A percentile compares a stretch with the other conserved stretches of the same genome.
These are phyloP conservation scores for Arctium lappa DNA, from an alignment of 129 eudicot species.

Conservation along the genomic window DNA sequence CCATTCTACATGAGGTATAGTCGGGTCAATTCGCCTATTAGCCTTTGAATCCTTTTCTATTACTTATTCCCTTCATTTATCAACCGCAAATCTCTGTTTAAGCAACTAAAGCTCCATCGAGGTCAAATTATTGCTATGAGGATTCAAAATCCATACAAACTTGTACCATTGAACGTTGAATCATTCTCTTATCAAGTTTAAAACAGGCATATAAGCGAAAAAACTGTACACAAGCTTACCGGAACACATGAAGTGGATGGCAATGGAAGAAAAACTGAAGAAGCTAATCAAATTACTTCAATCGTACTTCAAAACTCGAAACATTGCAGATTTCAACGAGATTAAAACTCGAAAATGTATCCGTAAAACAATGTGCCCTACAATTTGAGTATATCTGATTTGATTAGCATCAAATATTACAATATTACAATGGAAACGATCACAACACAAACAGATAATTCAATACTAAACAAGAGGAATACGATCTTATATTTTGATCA, in stretches of 20 bases:
- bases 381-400: background rate
- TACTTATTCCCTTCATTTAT: background rate
- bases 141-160: background rate
- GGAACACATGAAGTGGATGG: background rate
- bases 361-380: background rate
- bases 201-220: background rate
- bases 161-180: background rate
- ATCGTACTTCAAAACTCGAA: background rate
- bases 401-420: background rate
- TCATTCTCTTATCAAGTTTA: background rate
- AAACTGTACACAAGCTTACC: background rate
- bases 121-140: background rate
- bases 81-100: background rate
- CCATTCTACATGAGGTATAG: background rate
- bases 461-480: background rate
- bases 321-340: background rate
- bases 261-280: background rate
- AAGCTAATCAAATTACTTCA: background rate
- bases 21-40: background rate
- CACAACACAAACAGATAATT: background rate
- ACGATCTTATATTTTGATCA: background rate
- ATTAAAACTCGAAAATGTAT: background rate
- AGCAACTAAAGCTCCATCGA: background rate
- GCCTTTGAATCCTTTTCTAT: background rate
- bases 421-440: background rate